Evolutionary conservation across 257 asterid species (phyloP).

Genomic region (Echium plantagineum): DNA sequence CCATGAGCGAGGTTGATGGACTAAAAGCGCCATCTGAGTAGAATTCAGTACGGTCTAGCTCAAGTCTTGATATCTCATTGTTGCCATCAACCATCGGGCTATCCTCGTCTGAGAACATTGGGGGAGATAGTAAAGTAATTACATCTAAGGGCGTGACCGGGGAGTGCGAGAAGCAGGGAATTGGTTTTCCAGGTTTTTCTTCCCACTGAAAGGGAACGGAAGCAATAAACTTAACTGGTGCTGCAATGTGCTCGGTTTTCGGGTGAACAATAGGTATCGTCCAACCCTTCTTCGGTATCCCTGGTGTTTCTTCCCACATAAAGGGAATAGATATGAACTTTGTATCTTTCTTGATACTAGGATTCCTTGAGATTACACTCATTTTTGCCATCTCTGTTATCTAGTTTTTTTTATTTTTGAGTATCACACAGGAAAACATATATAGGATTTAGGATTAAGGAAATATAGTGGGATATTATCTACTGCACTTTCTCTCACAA

Average conservation of each 20-base stretch:
- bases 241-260: slow-evolving; percentile 11
- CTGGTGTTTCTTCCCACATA: slow-evolving; percentile 80
- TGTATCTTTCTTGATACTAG: slow-evolving; percentile 36
- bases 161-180: slow-evolving; percentile 20
- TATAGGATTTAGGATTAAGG: background rate
- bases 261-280: slow-evolving; percentile 31
- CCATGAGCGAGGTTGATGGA: slow-evolving; percentile 49
- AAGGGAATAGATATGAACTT: slow-evolving; percentile 71
- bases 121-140: slow-evolving; percentile 19
- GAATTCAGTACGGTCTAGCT: slow-evolving; percentile 29
- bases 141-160: slow-evolving; percentile 8
- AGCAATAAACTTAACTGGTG: slow-evolving; percentile 46
- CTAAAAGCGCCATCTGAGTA: slow-evolving; percentile 36
- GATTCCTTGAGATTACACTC: slow-evolving; percentile 21
- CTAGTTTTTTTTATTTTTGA: too few species aligned
- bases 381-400: slow-evolving; percentile 31
- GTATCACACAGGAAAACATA: too few species aligned
- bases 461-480: background rate
- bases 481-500: slow-evolving; percentile 12
- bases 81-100: slow-evolving; percentile 13
- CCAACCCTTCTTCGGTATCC: slow-evolving; percentile 73
- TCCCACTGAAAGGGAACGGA: slow-evolving; percentile 87
- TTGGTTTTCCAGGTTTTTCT: slow-evolving; percentile 83
- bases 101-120: slow-evolving; percentile 14
- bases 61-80: slow-evolving; percentile 29